Evolutionary conservation across 2,329 filamentous ascomycete species (phyloP).

Genomic region (Pezicula neosporulosa): DNA sequence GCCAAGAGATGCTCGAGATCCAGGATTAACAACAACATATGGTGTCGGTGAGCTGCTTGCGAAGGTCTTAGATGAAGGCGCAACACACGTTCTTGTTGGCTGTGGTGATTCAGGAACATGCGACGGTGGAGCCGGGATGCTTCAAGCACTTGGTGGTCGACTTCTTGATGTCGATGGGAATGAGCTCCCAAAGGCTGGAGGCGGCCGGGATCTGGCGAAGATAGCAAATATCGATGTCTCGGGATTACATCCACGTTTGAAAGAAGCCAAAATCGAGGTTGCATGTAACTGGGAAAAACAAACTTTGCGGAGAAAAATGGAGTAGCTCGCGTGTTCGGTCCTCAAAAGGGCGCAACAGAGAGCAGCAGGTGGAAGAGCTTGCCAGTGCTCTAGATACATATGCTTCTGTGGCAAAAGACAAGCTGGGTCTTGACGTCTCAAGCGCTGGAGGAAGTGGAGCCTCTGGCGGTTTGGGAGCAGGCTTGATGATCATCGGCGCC

Average conservation of each 20-base stretch:
- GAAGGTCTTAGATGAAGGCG: conserved; percentile 42
- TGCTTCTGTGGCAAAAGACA: conserved; percentile 25
- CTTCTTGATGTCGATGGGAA: conserved; percentile 35
- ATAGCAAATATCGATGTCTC: conserved; percentile 37
- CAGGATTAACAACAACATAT: conserved; percentile 45
- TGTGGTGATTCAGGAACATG: conserved; percentile 53
- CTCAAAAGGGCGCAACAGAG: conserved; percentile 45
- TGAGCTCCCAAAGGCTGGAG: conserved; percentile 34
- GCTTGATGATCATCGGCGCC: conserved; percentile 44
- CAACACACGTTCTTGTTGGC: conserved; percentile 42
- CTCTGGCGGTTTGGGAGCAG: conserved; percentile 48
- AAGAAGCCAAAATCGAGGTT: conserved; percentile 40
- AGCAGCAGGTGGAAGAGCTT: conserved; percentile 38
- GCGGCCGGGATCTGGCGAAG: conserved; percentile 35
- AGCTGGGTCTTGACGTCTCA: neutral
- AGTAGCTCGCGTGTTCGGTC: conserved; percentile 48
- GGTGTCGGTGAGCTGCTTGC: conserved; percentile 47
- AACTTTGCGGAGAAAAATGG: conserved; percentile 44
- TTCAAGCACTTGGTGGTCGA: conserved; percentile 46
- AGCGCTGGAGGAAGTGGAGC: conserved; percentile 41
- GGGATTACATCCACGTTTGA: conserved; percentile 34
- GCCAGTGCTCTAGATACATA: conserved; percentile 39
- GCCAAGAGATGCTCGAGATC: conserved; percentile 39
- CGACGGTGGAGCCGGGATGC: conserved; percentile 50
- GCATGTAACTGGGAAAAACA: conserved; percentile 49